phyloP scores from a whole-genome alignment of 2,329 filamentous ascomycete species.

The Xylogone sp. region DNA sequence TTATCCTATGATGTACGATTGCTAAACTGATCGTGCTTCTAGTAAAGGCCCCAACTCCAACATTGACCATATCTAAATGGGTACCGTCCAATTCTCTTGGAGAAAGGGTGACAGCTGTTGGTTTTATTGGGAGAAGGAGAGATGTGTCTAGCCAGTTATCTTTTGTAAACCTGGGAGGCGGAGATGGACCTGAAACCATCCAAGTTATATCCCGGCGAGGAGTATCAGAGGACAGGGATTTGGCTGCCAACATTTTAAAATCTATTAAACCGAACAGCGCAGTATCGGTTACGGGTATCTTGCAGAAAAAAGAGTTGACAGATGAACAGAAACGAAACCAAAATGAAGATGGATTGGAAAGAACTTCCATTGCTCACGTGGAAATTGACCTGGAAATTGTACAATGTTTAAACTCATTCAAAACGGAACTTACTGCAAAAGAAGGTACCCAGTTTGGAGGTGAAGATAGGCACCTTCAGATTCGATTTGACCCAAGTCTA shows the following conservation, averaged over 20 bases:
- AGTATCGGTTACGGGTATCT: slow-evolving; percentile 42
- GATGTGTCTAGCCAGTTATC: slow-evolving; percentile 66
- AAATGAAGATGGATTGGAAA: slow-evolving; percentile 2
- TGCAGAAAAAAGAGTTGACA: slow-evolving; percentile 14
- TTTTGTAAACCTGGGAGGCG: slow-evolving; percentile 53
- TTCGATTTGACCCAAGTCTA: slow-evolving; percentile 69
- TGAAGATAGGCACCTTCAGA: slow-evolving; percentile 75
- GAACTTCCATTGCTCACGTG: slow-evolving; percentile 22
- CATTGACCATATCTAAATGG: slow-evolving; percentile 9
- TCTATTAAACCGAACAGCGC: slow-evolving; percentile 48
- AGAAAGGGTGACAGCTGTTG: slow-evolving; percentile 53
- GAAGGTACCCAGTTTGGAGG: slow-evolving; percentile 67
- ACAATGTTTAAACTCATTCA: slow-evolving; percentile 67
- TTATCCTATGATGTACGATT: slow-evolving; percentile 2
- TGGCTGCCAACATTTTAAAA: slow-evolving; percentile 38
- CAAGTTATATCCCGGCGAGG: slow-evolving; percentile 41
- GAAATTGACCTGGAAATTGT: slow-evolving; percentile 63
- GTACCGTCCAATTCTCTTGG: slow-evolving; percentile 17
- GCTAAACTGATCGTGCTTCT: not conserved
- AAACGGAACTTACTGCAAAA: slow-evolving; percentile 72
- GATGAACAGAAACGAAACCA: slow-evolving; percentile 14
- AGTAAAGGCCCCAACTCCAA: slow-evolving; percentile 10
- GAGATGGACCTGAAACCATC: slow-evolving; percentile 40
- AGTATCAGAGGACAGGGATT: slow-evolving; percentile 12
- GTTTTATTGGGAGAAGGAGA: slow-evolving; percentile 67